phyloP scores from a whole-genome alignment of 352 stramenopile genomes.

The Globisporangium solare region DNA sequence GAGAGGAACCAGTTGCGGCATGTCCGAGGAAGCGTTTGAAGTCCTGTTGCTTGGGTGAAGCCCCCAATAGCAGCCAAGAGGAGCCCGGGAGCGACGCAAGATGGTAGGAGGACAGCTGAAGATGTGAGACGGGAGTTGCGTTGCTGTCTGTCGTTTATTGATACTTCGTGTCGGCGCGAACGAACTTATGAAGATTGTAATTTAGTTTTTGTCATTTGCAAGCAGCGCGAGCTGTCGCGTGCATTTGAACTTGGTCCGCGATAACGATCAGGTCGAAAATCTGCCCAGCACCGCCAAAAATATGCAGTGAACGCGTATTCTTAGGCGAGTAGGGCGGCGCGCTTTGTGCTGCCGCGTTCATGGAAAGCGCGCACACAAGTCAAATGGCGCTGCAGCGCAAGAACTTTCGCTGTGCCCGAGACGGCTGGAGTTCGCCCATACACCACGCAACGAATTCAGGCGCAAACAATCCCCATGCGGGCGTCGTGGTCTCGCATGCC shows the following conservation, averaged over 20 bases:
- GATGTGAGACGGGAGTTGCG: background rate
- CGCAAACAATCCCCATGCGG: constrained; percentile 6
- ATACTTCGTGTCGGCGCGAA: background rate
- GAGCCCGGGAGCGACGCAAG: background rate
- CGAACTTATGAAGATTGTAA: constrained; percentile 10
- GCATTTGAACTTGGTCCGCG: too few species aligned
- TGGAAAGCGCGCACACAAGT: background rate
- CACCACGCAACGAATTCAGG: background rate
- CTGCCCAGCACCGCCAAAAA: background rate
- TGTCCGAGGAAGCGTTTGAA: too few species aligned
- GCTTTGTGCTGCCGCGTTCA: background rate
- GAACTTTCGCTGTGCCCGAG: constrained; percentile 51
- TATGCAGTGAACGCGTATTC: background rate
- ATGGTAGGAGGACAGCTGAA: background rate
- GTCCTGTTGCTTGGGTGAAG: too few species aligned
- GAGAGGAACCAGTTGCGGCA: too few species aligned
- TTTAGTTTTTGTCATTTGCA: constrained; percentile 11
- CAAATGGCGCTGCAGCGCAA: constrained; percentile 46
- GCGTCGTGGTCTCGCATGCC: constrained; percentile 30
- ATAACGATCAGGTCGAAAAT: too few species aligned
- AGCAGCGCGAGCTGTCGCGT: background rate
- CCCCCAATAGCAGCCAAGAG: too few species aligned
- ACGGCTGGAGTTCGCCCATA: constrained; percentile 19
- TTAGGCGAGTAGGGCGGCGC: background rate
- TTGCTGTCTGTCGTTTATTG: background rate